Base-by-base conservation (phyloP, 106 monocot species). In the Allium fistulosum region DNA sequence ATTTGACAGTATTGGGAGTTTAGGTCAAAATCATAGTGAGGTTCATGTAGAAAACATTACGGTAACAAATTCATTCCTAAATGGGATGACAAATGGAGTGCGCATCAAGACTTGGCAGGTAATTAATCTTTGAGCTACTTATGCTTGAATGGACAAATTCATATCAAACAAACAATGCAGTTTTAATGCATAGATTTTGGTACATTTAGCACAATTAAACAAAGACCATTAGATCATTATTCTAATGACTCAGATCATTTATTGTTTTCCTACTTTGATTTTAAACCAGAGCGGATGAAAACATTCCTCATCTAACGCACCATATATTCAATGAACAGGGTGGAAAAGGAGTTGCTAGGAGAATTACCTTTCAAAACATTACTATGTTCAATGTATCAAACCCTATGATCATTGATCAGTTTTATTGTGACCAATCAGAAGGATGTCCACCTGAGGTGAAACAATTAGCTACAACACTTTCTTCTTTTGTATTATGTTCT, bases 41-140 rank as follows among this genome's bases (percentile, higher is more conserved):
- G 86, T 62, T 11, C 65, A 78, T 52, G 94, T 94, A 13, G 80
- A 81, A 13, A 71, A 82, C 63, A 82, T 94, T 51, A 53, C 76
- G 45, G 89, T 94, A 82, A 90, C 12, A 76, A 37, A 2, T 84
- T 59, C 15, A 76, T 11, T 46, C 22, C 59, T 94, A n/a, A 61
- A 45, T 17, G 76, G 81, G 26, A 90, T 81, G 3, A 79, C 80
- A 17, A 90, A 94, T 63, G 94, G 94, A 59, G 94, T 90, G 16
- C 69, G 90, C 26, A 94, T 94, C 57, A 94, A 94, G 59, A 94
- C 90, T 1, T 90, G 86, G 90, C 94, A 90, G 89, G 93, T 93
- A 22, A 22, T 22, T 22, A 22, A 22, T 22, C 22, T 22, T 22
- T 22, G 22, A 22, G 22, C 22, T 22, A 22, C 22, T 22, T 22